Evolutionary conservation across 306 rosid species (phyloP), one percentile per base, ranked within the genome.

Genomic region (Alnus rubra): DNA sequence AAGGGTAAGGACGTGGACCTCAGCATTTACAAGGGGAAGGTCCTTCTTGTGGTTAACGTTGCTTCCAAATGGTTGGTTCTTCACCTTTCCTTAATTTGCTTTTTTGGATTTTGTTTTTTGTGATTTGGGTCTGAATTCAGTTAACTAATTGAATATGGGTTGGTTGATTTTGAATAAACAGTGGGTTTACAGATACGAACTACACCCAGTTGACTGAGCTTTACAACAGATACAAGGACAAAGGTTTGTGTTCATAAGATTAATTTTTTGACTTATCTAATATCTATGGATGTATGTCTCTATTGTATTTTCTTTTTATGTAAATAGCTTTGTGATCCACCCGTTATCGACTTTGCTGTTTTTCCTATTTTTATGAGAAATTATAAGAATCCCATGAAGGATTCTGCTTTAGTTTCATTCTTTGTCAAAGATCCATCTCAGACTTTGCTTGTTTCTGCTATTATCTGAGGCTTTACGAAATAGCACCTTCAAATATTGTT

Each of bases 51-150:
- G 44, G 84, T 95, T 71, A 95, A 95, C 82, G 99, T 95, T 15
- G 99, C 99, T 64, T 95, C 99, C 71, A 91, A 93, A 91, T 95
- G 99, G 99, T 95, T 95, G 99, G 99, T 95, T 52, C 33, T 75
- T 48, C 49, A 63, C 82, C 23, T 58, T 80, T 31, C 76, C 56
- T 11, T 76, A 7, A 39, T n/a, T 39, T 58, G 39, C 31, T 2
- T 68, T 9, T 2, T 39, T 50, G 9, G 18, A 39, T 52, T 8
- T 67, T 35, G 53, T 60, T 13, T 74, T 76, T 0, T 9, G 37
- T 60, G 9, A 1, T 31, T 63, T 11, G 65, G 62, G 35, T 72
- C 76, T 60, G 49, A 4, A 9, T 62, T 78, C 68, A 9, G 11
- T 12, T 5, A 11, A 12, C 79, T 60, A 3, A 60, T 31, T n/a